Percentiles rank a stretch among this genome's conserved stretches.
These are phyloP conservation scores for Pontederia crassipes DNA, from an alignment of 176 grass and related monocot species.

Conservation along the genomic window DNA sequence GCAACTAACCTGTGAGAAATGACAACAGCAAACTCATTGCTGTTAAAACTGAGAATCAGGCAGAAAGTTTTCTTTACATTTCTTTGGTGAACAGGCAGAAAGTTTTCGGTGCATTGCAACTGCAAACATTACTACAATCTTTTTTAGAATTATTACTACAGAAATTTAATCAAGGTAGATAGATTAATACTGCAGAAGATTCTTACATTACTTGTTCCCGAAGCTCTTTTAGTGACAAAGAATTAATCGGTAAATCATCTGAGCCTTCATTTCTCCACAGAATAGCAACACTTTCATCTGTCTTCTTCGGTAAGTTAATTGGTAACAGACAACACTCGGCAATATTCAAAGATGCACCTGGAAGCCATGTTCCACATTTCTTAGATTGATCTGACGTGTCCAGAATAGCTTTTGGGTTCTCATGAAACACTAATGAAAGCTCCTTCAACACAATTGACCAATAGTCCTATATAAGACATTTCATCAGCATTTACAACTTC, in stretches of 20 bases:
- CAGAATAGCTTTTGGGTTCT: constrained; percentile 50
- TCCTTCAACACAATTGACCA: constrained; percentile 66
- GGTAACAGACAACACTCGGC: constrained; percentile 90
- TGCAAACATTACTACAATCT: too few relatives aligned
- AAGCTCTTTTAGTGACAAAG: constrained; percentile 65
- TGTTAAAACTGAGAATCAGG: not conserved
- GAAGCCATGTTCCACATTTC: constrained; percentile 63
- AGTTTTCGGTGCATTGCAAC: not conserved
- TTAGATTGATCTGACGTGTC: constrained; percentile 53
- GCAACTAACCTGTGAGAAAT: constrained; percentile 53
- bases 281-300: constrained; percentile 70
- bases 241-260: constrained; percentile 66
- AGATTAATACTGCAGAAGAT: constrained; percentile 6
- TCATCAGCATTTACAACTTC: not conserved
- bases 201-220: constrained; percentile 64
- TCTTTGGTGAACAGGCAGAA: not conserved
- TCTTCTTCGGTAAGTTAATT: constrained; percentile 45
- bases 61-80: not conserved
- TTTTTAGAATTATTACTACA: not conserved
- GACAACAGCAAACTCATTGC: not conserved
- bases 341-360: constrained; percentile 67
- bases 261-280: constrained; percentile 75
- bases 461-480: constrained; percentile 37
- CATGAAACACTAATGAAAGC: constrained; percentile 50
- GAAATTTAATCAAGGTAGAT: not conserved